A percentile compares a stretch with the other conserved stretches of the same genome.
Evolutionary conservation across 177 flowering plant species (phyloP).

Genomic region (Telopea speciosissima): DNA sequence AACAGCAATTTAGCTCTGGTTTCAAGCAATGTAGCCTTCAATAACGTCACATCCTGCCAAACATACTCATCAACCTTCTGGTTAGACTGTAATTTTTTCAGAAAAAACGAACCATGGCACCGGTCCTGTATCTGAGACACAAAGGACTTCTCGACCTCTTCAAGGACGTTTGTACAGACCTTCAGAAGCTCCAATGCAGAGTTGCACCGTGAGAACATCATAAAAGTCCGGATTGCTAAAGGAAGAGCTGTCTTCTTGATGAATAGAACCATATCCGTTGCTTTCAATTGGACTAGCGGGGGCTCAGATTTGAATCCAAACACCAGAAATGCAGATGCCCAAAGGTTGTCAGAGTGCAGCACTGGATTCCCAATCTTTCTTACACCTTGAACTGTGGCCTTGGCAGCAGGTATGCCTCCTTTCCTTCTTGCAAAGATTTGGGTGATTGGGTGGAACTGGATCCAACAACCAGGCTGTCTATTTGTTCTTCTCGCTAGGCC

Average conservation of each 20-base stretch:
- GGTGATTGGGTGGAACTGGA: constrained; percentile 63
- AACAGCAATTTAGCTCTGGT: constrained; percentile 75
- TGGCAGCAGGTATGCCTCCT: constrained; percentile 48
- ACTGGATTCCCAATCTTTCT: constrained; percentile 49
- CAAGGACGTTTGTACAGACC: constrained; percentile 79
- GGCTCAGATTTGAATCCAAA: constrained; percentile 90
- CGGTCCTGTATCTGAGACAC: constrained; percentile 79
- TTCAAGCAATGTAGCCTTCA: constrained; percentile 80
- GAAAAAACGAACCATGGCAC: constrained; percentile 66
- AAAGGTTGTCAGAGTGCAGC: constrained; percentile 54
- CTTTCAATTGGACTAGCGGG: constrained; percentile 60
- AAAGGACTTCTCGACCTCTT: constrained; percentile 85
- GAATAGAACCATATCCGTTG: constrained; percentile 63
- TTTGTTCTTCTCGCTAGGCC: constrained; percentile 66
- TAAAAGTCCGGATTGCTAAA: constrained; percentile 60
- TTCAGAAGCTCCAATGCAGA: constrained; percentile 78
- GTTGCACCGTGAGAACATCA: constrained; percentile 69
- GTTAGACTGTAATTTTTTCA: constrained; percentile 44
- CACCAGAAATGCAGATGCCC: constrained; percentile 81
- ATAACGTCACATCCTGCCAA: constrained; percentile 85
- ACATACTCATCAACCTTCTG: constrained; percentile 75
- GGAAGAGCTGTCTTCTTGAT: constrained; percentile 73
- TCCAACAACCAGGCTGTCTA: constrained; percentile 48
- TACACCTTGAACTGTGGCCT: constrained; percentile 55
- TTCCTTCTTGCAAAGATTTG: constrained; percentile 48